Percentiles rank a stretch among this genome's conserved stretches.
Conservation (phyloP, 352 stramenopile species). For the Phytophthora citrophthora region DNA sequence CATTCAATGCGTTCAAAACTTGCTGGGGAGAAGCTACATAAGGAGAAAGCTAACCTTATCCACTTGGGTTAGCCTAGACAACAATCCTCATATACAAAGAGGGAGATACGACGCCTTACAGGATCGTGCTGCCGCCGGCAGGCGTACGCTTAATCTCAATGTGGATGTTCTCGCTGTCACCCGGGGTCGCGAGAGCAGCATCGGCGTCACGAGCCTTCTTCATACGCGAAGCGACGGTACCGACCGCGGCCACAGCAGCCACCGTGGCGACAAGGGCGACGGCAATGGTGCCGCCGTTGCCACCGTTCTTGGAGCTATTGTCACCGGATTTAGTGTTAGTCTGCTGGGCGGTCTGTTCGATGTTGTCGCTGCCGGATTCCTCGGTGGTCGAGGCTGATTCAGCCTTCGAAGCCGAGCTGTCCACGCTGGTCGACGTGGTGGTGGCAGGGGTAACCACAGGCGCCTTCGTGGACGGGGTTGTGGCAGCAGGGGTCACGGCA, state of each 20-base stretch:
- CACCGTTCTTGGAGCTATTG: not conserved
- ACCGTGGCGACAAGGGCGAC: slow-evolving; percentile 19
- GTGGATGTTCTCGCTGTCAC: slow-evolving; percentile 39
- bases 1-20: slow-evolving; percentile 22
- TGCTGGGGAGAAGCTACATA: slow-evolving; percentile 13
- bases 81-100: slow-evolving; percentile 37
- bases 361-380: slow-evolving; percentile 20
- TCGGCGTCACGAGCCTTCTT: slow-evolving; percentile 36
- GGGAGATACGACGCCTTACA: slow-evolving; percentile 31
- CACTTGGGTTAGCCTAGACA: slow-evolving; percentile 29
- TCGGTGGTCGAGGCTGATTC: slow-evolving; percentile 16
- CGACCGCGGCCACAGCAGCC: slow-evolving; percentile 44
- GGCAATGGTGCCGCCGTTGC: not conserved
- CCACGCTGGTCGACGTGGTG: slow-evolving; percentile 14
- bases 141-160: slow-evolving; percentile 51
- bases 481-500: slow-evolving; percentile 19
- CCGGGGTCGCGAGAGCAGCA: slow-evolving; percentile 29
- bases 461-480: slow-evolving; percentile 10
- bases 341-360: slow-evolving; percentile 31
- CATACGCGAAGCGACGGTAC: slow-evolving; percentile 26
- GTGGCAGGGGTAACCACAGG: not conserved
- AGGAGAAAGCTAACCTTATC: slow-evolving; percentile 25
- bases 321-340: slow-evolving; percentile 39
- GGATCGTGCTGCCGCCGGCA: slow-evolving; percentile 48
- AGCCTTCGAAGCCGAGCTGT: slow-evolving; percentile 13